These are phyloP conservation scores for Claviceps cyperi DNA, from an alignment of 2,329 filamentous ascomycete genomes.

Conservation along the genomic window DNA sequence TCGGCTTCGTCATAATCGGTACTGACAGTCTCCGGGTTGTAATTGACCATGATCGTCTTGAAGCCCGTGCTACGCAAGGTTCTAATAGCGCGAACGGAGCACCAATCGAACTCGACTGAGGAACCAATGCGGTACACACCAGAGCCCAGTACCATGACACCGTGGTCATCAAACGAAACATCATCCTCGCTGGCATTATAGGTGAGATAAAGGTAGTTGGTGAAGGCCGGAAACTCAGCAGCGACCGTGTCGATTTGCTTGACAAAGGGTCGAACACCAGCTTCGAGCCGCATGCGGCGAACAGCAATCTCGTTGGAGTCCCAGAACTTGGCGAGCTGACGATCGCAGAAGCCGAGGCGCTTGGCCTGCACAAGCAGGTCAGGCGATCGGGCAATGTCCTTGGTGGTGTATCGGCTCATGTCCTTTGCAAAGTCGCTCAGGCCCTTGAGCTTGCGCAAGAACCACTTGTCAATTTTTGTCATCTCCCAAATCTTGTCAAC, in stretches of 20 bases:
- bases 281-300: conserved; percentile 68
- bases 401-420: conserved; percentile 52
- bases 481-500: conserved; percentile 97
- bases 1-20: conserved; percentile 95
- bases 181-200: conserved; percentile 88
- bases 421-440: conserved; percentile 77
- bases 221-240: conserved; percentile 85
- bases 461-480: conserved; percentile 99
- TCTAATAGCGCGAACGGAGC: conserved; percentile 84
- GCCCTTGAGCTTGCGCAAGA: conserved; percentile 80
- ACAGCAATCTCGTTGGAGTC: conserved; percentile 88
- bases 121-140: conserved; percentile 96
- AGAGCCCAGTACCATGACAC: conserved; percentile 90
- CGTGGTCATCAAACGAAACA: conserved; percentile 71
- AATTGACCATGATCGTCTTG: conserved; percentile 96
- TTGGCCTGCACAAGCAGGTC: conserved; percentile 71
- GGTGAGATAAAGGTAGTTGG: conserved; percentile 92
- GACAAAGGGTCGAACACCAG: conserved; percentile 73
- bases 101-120: conserved; percentile 98
- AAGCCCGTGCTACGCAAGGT: conserved; percentile 70
- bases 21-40: conserved; percentile 77
- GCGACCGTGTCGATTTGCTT: conserved; percentile 99
- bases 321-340: conserved; percentile 87
- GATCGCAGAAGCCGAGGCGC: conserved; percentile 85
- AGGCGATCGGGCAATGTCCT: conserved; percentile 48